phyloP scores from a whole-genome alignment of 2,329 filamentous ascomycete species.

The Pestalotiopsis sp. region DNA sequence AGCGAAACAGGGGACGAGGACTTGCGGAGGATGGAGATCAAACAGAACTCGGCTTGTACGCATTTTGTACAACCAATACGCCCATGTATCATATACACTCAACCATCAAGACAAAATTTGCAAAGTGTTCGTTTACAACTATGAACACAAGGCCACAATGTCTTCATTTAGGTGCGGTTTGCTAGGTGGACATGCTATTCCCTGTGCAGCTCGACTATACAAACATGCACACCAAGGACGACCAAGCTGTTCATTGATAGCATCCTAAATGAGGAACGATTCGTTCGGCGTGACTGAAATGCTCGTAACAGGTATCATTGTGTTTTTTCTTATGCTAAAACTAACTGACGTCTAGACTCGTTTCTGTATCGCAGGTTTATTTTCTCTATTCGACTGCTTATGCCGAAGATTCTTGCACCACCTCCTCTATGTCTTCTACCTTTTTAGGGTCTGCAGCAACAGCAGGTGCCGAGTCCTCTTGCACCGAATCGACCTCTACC shows the following conservation, averaged over 20 bases:
- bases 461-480: slow-evolving; percentile 11
- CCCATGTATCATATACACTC: not conserved
- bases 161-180: no score
- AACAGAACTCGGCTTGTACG: not conserved
- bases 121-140: not conserved
- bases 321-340: not conserved
- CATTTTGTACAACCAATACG: slow-evolving; percentile 2
- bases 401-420: slow-evolving; percentile 19
- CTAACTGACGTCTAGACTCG: not conserved
- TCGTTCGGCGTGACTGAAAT: not conserved
- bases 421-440: slow-evolving; percentile 28
- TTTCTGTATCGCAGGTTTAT: not conserved
- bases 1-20: not conserved
- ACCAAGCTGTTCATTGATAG: no score
- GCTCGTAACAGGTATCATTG: slow-evolving; percentile 2
- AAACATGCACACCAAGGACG: not conserved
- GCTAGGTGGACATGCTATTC: no score
- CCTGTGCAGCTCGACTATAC: no score
- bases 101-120: not conserved
- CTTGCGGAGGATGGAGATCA: not conserved
- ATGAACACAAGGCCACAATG: not conserved
- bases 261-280: not conserved
- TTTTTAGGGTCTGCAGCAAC: slow-evolving; percentile 21
- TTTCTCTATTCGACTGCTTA: slow-evolving; percentile 9
- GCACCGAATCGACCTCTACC: not conserved